These are phyloP conservation scores for Zygoascus tannicola DNA, from an alignment of 805 yeast species.

Conservation along the genomic window DNA sequence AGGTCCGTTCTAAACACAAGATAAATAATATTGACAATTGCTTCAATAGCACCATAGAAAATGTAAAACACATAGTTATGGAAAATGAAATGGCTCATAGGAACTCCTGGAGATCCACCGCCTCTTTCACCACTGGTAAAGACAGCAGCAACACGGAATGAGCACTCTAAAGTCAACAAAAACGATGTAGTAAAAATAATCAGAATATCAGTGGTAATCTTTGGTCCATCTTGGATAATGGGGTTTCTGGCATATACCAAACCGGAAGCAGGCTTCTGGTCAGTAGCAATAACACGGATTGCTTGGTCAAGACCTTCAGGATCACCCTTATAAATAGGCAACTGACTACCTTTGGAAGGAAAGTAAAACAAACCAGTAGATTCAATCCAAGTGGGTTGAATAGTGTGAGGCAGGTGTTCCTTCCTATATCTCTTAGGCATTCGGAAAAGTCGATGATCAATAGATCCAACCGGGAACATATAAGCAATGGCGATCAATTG, in stretches of 20 bases:
- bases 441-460: conserved; percentile 31
- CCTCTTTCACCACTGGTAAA: conserved; percentile 20
- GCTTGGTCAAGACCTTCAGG: conserved; percentile 32
- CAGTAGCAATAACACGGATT: conserved; percentile 51
- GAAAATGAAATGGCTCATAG: conserved; percentile 36
- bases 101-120: conserved; percentile 11
- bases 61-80: conserved; percentile 55
- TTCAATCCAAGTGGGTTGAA: conserved; percentile 73
- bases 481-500: conserved; percentile 43
- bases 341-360: conserved; percentile 43
- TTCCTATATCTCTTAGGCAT: conserved; percentile 8
- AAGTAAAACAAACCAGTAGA: conserved; percentile 50
- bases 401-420: conserved; percentile 24
- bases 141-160: conserved; percentile 27
- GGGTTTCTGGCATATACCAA: conserved; percentile 38
- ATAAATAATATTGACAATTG: conserved; percentile 46
- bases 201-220: conserved; percentile 35
- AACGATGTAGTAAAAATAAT: conserved; percentile 17
- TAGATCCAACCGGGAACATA: conserved; percentile 44
- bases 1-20: conserved; percentile 60
- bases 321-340: conserved; percentile 34
- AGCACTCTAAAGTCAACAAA: conserved; percentile 21
- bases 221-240: conserved; percentile 25
- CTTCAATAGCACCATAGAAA: conserved; percentile 61
- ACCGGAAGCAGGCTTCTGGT: conserved; percentile 34